Evolutionary conservation across 2,329 filamentous ascomycete genomes (phyloP).

Genomic region (Aspergillus awamori): DNA sequence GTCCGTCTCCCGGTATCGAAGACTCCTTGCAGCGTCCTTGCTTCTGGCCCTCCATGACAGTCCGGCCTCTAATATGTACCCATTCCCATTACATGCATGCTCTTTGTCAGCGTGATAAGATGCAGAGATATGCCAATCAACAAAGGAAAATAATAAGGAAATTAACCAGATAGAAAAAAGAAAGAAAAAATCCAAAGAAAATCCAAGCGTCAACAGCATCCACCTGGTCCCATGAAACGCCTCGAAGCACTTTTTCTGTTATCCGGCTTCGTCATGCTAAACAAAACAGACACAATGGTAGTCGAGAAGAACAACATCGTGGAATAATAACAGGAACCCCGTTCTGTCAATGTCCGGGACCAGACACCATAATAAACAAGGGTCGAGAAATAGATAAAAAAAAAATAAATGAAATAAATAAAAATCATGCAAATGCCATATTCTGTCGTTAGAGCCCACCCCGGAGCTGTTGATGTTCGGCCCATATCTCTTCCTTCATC

Average conservation of each 20-base stretch:
- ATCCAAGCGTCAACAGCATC: neutral
- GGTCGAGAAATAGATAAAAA: conserved; percentile 5
- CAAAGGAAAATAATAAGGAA: conserved; percentile 10
- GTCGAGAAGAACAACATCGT: conserved; percentile 6
- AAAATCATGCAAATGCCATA: conserved; percentile 13
- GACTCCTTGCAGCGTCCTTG: conserved; percentile 23
- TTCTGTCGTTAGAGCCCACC: conserved; percentile 23
- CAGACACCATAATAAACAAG: conserved; percentile 9
- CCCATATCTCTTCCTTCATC: conserved; percentile 62
- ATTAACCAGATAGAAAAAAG: conserved; percentile 8
- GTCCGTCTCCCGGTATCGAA: conserved; percentile 1
- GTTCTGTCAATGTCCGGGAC: conserved; percentile 16
- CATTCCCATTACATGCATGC: conserved; percentile 21
- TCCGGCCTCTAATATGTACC: conserved; percentile 8
- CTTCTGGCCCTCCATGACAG: conserved; percentile 11
- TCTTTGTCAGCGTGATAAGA: conserved; percentile 9
- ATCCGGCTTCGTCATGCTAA: conserved; percentile 21
- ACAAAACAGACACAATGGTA: conserved; percentile 10
- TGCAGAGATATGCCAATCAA: conserved; percentile 11
- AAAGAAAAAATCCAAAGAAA: conserved; percentile 1
- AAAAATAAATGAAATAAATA: too few species aligned
- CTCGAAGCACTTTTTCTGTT: conserved; percentile 13
- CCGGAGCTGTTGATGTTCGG: conserved; percentile 44
- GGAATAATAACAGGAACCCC: conserved; percentile 11
- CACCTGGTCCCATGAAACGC: conserved; percentile 2